A percentile compares a stretch with the other conserved stretches of the same genome.
Conservation (phyloP, 1,284 basidiomycete genomes). For the Cutaneotrichosporon dermatis region DNA sequence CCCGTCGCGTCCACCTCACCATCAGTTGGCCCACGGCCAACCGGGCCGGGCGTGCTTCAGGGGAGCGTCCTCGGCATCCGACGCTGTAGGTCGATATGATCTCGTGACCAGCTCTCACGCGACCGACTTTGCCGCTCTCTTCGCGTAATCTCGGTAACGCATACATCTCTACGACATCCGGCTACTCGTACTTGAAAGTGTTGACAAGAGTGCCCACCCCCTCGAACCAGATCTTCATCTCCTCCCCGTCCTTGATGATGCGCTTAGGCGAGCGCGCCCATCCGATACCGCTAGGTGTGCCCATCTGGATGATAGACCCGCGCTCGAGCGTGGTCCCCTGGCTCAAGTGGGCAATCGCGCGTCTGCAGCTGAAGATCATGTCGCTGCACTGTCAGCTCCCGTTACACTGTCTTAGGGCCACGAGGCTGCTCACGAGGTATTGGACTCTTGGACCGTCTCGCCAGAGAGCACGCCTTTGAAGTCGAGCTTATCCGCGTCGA, state of each 20-base stretch:
- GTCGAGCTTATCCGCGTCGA: slow-evolving; percentile 20
- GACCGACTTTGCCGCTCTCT: too few species aligned
- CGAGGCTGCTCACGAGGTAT: slow-evolving; percentile 11
- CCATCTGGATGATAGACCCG: slow-evolving; percentile 72
- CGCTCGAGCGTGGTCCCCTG: slow-evolving; percentile 79
- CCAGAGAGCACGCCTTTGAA: slow-evolving; percentile 20
- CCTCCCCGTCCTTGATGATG: slow-evolving; percentile 44
- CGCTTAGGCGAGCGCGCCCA: slow-evolving; percentile 36
- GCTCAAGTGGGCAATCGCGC: slow-evolving; percentile 63
- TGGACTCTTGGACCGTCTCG: slow-evolving; percentile 20
- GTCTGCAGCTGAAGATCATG: slow-evolving; percentile 48
- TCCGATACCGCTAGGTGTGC: slow-evolving; percentile 48
- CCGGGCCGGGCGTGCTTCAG: too few species aligned
- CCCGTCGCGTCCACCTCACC: too few species aligned
- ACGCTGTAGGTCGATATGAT: too few species aligned
- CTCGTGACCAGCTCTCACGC: too few species aligned
- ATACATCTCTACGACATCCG: too few species aligned
- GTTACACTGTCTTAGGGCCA: too few species aligned
- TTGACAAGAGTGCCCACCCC: slow-evolving; percentile 51
- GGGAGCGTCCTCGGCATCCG: too few species aligned
- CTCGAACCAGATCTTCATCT: slow-evolving; percentile 46
- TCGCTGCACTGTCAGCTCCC: slow-evolving; percentile 28
- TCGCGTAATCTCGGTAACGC: too few species aligned
- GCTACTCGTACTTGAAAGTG: slow-evolving; percentile 16
- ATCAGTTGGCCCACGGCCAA: too few species aligned